These are phyloP conservation scores for Aaosphaeria arxii DNA, from an alignment of 2,329 filamentous ascomycete genomes.

Conservation along the genomic window DNA sequence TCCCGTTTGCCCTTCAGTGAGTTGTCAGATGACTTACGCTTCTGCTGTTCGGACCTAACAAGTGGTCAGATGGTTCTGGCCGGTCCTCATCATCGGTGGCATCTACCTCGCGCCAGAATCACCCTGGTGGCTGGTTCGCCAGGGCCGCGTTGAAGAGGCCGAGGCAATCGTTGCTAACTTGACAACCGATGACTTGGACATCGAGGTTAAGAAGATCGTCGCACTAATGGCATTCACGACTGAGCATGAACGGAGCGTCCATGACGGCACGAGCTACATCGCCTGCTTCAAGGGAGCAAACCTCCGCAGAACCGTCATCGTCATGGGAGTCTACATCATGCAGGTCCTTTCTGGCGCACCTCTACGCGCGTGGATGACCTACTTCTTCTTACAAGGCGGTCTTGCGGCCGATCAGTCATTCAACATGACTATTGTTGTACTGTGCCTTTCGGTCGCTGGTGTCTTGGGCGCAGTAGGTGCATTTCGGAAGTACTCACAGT, in stretches of 20 bases:
- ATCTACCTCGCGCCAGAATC: constrained; percentile 52
- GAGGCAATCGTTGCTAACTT: constrained; percentile 50
- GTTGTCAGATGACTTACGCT: too few relatives aligned
- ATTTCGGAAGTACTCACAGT: too few relatives aligned
- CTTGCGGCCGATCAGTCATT: constrained; percentile 56
- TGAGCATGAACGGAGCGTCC: background rate
- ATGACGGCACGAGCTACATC: constrained; percentile 21
- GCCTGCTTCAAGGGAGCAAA: constrained; percentile 58
- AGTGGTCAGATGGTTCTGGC: constrained; percentile 39
- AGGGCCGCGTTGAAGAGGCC: constrained; percentile 41
- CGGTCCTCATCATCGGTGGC: constrained; percentile 42
- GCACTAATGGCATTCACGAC: background rate
- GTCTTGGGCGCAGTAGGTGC: too few relatives aligned
- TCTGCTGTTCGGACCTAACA: too few relatives aligned
- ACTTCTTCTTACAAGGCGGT: constrained; percentile 63
- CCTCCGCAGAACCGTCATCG: constrained; percentile 52
- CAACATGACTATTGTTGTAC: constrained; percentile 46
- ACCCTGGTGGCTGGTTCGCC: constrained; percentile 54
- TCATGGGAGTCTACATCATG: constrained; percentile 56
- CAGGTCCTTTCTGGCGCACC: constrained; percentile 63
- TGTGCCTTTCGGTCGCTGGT: constrained; percentile 37
- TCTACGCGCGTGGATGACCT: constrained; percentile 61
- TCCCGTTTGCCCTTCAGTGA: constrained; percentile 33
- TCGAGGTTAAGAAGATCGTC: constrained; percentile 20
- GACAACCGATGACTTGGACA: background rate